These are phyloP conservation scores for Carallia pectinifolia DNA, from an alignment of 345 rosid species.

Conservation along the genomic window DNA sequence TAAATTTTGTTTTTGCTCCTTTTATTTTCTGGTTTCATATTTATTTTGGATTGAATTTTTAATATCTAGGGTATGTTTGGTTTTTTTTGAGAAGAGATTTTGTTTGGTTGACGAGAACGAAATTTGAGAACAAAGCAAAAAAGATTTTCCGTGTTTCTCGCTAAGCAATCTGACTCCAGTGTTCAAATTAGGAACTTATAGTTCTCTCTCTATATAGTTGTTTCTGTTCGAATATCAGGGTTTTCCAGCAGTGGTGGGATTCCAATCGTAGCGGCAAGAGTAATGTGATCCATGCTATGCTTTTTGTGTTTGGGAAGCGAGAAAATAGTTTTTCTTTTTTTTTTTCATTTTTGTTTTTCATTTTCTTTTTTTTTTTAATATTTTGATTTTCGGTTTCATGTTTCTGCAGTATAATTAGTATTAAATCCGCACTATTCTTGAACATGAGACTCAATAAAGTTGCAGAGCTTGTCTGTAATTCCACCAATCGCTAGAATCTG, in stretches of 20 bases:
- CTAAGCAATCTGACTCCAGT: too few relatives aligned
- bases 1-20: neutral
- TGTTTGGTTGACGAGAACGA: too few relatives aligned
- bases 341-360: too few relatives aligned
- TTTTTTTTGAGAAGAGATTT: too few relatives aligned
- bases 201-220: neutral
- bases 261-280: constrained; percentile 18
- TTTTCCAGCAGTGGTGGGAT: constrained; percentile 99
- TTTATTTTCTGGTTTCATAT: constrained; percentile 9
- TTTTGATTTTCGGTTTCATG: too few relatives aligned
- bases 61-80: too few relatives aligned
- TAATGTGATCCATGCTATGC: constrained; percentile 96
- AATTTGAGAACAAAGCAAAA: too few relatives aligned
- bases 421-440: neutral
- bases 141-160: too few relatives aligned
- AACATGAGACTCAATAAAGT: constrained; percentile 98
- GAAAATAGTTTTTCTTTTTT: constrained; percentile 59
- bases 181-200: neutral
- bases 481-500: constrained; percentile 44
- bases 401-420: neutral
- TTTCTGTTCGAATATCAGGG: constrained; percentile 43
- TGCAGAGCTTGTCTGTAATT: constrained; percentile 94
- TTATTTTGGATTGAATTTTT: too few relatives aligned
- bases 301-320: constrained; percentile 45
- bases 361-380: neutral